Evolutionary conservation across 768 basidiomycete species (phyloP).

Genomic region (Hortiboletus flavorubellus): DNA sequence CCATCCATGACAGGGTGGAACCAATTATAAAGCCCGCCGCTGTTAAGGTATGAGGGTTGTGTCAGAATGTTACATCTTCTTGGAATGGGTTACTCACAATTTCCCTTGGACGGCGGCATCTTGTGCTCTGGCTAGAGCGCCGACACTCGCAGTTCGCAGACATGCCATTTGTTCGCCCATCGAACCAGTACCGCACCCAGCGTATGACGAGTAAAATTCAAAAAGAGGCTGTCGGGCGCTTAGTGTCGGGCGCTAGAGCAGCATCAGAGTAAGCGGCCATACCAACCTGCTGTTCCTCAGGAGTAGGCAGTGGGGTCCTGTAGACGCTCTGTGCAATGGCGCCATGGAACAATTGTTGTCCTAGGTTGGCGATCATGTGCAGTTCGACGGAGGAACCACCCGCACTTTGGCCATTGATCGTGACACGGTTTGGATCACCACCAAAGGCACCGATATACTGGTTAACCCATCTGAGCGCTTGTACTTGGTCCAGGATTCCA

Average conservation of each 20-base stretch:
- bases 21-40: conserved; percentile 40
- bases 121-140: conserved; percentile 52
- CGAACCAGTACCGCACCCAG: conserved; percentile 45
- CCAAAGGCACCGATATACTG: conserved; percentile 38
- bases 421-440: conserved; percentile 38
- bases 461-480: conserved; percentile 39
- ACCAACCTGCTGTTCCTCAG: conserved; percentile 51
- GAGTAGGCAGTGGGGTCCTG: conserved; percentile 47
- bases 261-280: background rate
- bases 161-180: conserved; percentile 40
- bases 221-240: conserved; percentile 44
- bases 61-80: background rate
- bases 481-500: conserved; percentile 53
- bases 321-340: conserved; percentile 65
- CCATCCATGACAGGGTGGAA: conserved; percentile 59
- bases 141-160: conserved; percentile 48
- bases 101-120: conserved; percentile 40
- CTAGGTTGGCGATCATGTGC: conserved; percentile 48
- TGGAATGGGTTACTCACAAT: conserved; percentile 36
- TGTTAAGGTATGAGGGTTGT: conserved; percentile 12
- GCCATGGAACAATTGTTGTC: conserved; percentile 42
- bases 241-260: background rate
- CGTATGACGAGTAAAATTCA: conserved; percentile 44
- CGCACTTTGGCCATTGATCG: conserved; percentile 60
- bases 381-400: conserved; percentile 55